A percentile compares a stretch with the other conserved stretches of the same genome.
Conservation (phyloP, 2,329 filamentous ascomycete genomes). For the Colletotrichum eleusines region DNA sequence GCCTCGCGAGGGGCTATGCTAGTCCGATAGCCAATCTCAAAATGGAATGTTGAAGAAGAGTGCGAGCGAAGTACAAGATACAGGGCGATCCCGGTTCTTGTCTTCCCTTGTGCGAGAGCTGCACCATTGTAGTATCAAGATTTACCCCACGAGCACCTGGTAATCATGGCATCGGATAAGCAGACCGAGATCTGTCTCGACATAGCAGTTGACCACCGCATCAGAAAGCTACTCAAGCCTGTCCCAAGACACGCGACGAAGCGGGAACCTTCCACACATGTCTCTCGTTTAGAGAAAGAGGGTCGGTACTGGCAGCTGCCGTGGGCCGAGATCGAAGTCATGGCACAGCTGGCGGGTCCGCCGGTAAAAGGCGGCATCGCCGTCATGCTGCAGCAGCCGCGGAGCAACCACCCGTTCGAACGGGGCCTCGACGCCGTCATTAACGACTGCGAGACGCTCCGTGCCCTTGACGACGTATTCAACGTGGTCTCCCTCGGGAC, state of each 20-base stretch:
- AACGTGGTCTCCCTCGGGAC: constrained; percentile 23
- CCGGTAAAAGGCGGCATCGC: constrained; percentile 41
- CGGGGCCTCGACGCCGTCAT: constrained; percentile 41
- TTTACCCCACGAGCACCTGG: not conserved
- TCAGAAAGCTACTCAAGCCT: not conserved
- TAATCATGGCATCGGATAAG: not conserved
- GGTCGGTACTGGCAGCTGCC: not conserved
- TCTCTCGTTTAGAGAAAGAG: not conserved
- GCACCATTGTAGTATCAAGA: not conserved
- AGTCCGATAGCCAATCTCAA: not conserved
- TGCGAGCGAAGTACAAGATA: not conserved
- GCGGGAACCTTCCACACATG: not conserved
- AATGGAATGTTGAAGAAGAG: not conserved
- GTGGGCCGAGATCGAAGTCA: constrained; percentile 39
- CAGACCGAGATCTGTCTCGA: not conserved
- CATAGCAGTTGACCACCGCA: constrained; percentile 6
- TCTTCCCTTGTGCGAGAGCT: not conserved
- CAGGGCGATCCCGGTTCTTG: not conserved
- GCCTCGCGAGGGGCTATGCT: not conserved
- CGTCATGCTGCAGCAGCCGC: constrained; percentile 42
- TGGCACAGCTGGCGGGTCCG: constrained; percentile 38
- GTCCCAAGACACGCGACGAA: not conserved
- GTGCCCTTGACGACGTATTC: constrained; percentile 35
- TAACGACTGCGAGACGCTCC: constrained; percentile 40
- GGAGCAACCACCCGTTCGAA: constrained; percentile 40